A percentile compares a stretch with the other conserved stretches of the same genome.
Evolutionary conservation across 345 rosid genomes (phyloP).

Genomic region (Salix brachista): DNA sequence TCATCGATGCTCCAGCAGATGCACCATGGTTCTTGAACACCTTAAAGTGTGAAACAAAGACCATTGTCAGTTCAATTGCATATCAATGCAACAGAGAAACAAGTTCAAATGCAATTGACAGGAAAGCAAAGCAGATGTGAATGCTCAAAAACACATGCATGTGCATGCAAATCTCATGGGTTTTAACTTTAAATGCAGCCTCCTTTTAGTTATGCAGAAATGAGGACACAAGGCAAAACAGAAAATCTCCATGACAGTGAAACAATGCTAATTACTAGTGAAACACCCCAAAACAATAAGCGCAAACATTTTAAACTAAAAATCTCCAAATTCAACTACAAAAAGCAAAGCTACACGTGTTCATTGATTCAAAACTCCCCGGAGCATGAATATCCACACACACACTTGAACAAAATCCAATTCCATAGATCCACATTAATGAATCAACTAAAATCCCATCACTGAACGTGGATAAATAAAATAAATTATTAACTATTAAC

Average conservation of each 20-base stretch:
- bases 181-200: not conserved
- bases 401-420: too few species aligned
- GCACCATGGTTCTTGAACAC: slow-evolving; percentile 92
- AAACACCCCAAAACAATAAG: not conserved
- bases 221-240: not conserved
- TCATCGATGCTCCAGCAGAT: slow-evolving; percentile 92
- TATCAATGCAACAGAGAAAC: not conserved
- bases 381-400: too few species aligned
- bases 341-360: too few species aligned
- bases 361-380: too few species aligned
- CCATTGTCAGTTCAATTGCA: not conserved
- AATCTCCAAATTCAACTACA: too few species aligned
- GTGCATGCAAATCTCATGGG: not conserved
- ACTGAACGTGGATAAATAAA: too few species aligned
- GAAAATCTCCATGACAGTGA: not conserved
- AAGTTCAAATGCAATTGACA: not conserved
- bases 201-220: not conserved
- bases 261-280: not conserved
- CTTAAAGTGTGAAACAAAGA: slow-evolving; percentile 32
- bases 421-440: too few species aligned
- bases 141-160: not conserved
- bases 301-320: not conserved
- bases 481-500: too few species aligned
- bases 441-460: too few species aligned
- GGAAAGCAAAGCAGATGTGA: not conserved